Evolutionary conservation across 129 eudicot species (phyloP), one percentile per base, ranked within the genome.

Genomic region (Flaveria linearis): DNA sequence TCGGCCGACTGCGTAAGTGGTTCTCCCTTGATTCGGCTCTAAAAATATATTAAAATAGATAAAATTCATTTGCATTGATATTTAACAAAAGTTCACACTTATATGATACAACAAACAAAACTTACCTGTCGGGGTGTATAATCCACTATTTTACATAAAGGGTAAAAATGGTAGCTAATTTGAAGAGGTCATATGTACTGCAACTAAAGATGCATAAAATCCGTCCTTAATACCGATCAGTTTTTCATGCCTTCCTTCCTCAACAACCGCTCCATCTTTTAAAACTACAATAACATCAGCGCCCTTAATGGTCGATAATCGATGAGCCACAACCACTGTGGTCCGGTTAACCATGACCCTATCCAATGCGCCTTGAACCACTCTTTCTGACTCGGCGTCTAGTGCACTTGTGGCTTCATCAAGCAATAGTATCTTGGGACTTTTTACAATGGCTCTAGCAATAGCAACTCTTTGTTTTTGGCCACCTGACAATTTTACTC

Each of bases 401-500:
- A 91, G 53, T 14, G 92, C 97, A 45, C 97, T 91, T 2, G 90
- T 91, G 1, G 97, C 97, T 85, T 91, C 97, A 12, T 91, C 97
- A 11, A 91, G 61, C 11, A 91, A 64, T 16, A 91, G 78, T 79
- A 91, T 86, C 84, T 85, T 88, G 26, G 97, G 94, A 73, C 85
- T 85, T 72, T 91, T 91, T 9, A 91, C 73, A 33, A 86, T 91
- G 10, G 92, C 97, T 49, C 97, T 77, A 2, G 97, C 97, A 2
- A 91, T 91, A 20, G 95, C 97, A 11, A 91, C 87, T 43, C 97
- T 89, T 50, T 88, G 94, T 74, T 91, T 91, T 69, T 91, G 97
- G 7, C 97, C 97, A 28, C 97, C 97, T 0, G 95, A 91, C 51
- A 91, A 42, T 69, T 91, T 88, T 8, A 80, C 81, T 39, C 97